Base-by-base conservation (phyloP, 1,284 basidiomycete species). In the Cutaneotrichosporon arboriforme region DNA sequence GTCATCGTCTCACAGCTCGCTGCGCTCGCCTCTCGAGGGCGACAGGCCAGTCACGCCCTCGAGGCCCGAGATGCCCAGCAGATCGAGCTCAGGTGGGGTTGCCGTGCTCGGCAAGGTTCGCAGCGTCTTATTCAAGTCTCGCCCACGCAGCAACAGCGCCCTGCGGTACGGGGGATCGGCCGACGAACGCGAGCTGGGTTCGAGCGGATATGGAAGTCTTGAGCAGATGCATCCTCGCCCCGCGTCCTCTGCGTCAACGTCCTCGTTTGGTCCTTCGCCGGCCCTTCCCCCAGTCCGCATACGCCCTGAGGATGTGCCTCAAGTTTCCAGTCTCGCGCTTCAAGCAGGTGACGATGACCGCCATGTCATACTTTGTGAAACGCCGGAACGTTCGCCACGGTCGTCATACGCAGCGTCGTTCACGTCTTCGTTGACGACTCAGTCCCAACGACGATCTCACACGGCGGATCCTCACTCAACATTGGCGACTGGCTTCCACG, bases 81-180 rank as follows among this genome's bases (percentile, higher is more conserved):
- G 73, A 17, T 61, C 68, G 1, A 66, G 62, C 47, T 73, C 73
- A 8, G 63, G 62, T 31, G 70, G 64, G 26, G 71, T 70, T 7
- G 65, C 58, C 4, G 65, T 73, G 31, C 54, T 73, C 9, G 65
- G 60, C 40, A 57, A 66, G 40, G 66, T 73, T 55, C 63, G 66
- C 39, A 67, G 52, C 13, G 70, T 72, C 10, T 69, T 75, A 35
- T 47, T 58, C 4, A 64, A 63, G 49, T 59, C 21, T 40, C 56
- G 71, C 5, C 54, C 60, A 8, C 46, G 70, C 12, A 69, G 68
- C 51, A 67, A 62, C 42, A 69, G 68, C 46, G 43, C 64, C 3
- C 52, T 68, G 9, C 55, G 57, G 20, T 52, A 55, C 15, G 61
- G 35, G 12, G 60, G 55, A 35, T 64, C 64, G n/a, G 55, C 64